Base-by-base conservation (phyloP, 148 eudicot genomes). In the Nyssa sinensis region DNA sequence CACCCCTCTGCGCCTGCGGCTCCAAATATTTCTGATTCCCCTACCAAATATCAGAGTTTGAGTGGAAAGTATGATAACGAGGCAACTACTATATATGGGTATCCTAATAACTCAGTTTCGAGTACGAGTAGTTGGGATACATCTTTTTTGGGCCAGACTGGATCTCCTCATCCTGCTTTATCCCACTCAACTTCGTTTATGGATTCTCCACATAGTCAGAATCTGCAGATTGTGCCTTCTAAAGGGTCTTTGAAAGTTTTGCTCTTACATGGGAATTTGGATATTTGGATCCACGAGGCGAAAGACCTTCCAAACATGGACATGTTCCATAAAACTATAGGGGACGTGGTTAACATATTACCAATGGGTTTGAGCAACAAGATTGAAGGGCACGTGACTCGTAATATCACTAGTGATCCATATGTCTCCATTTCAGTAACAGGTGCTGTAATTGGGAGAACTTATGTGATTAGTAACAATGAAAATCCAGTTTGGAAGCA, bases 271-370 rank as follows among this genome's bases (percentile, higher is more conserved):
- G 98, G 98, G 14, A 87, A 90, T 79, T 77, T 95, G 49, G 97
- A 92, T 66, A 89, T 95, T 67, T 87, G 91, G 92, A 81, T 95
- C 29, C 49, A 84, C 28, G 91, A 85, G 72, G 98, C 97, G 23
- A 88, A 92, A 62, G 90, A 88, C 71, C 96, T 95, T 74, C 98
- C 98, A 23, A 95, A 95, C 80, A 87, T 95, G 98, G 98, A 92
- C 78, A 83, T 90, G 92, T 95, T 92, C 75, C 98, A 92, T 81
- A 92, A 78, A 80, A 92, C 97, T 14, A 2, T 89, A 64, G 94
- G 92, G 63, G 97, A 95, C 24, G 57, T 87, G 86, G 83, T 95
- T 65, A 75, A 66, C 72, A 89, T 39, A 58, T 74, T 91, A 21
- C 92, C 94, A 0, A 91, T 87, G 29, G 84, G 71, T 25, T 70